These are phyloP conservation scores for Creolimax fragrantissima DNA, from an alignment of 78 protist species.

Conservation along the genomic window DNA sequence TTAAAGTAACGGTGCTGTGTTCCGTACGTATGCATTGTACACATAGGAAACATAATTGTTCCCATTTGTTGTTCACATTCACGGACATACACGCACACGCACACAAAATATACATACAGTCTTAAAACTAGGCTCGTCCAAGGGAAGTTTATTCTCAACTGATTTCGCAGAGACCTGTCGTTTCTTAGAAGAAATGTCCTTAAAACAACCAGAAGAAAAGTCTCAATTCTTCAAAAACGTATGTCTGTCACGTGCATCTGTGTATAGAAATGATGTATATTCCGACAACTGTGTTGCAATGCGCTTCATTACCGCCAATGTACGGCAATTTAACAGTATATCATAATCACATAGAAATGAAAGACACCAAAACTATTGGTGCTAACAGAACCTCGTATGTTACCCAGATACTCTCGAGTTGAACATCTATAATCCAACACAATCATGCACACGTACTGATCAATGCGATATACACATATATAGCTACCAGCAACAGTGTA, in stretches of 20 bases:
- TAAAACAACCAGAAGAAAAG: constrained; percentile 57
- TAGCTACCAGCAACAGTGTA: neutral
- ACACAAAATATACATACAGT: neutral
- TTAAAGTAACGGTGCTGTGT: neutral
- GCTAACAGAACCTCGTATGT: no score
- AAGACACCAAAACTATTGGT: no score
- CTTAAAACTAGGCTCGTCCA: neutral
- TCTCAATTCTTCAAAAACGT: constrained; percentile 54
- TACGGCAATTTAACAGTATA: no score
- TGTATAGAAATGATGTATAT: neutral
- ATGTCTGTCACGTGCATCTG: neutral
- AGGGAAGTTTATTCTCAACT: constrained; percentile 22
- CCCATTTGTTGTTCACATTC: neutral
- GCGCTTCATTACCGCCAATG: no score
- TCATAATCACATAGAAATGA: no score
- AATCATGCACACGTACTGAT: no score
- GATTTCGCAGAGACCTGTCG: constrained; percentile 42
- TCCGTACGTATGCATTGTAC: neutral
- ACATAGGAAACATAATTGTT: neutral
- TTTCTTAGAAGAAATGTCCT: constrained; percentile 49
- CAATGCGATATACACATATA: no score
- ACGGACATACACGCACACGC: neutral
- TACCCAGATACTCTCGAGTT: no score
- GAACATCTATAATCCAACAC: no score
- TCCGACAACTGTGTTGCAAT: no score